Evolutionary conservation across 2,329 filamentous ascomycete species (phyloP).

Genomic region (Neurospora crassa): DNA sequence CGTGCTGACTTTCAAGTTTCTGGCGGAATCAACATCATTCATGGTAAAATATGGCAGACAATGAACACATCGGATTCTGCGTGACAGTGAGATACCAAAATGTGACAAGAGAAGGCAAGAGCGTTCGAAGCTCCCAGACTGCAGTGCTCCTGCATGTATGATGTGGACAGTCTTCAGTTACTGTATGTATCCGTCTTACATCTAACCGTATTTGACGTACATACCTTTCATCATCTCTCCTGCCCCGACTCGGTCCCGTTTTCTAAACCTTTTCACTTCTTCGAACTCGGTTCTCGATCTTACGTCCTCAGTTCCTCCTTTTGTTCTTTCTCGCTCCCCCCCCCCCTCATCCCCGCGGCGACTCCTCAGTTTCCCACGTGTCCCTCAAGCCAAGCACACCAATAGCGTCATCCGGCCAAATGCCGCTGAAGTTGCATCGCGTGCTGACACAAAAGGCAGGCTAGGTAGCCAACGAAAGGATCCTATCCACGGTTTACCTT

Average conservation of each 20-base stretch:
- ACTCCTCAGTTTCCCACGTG: not conserved
- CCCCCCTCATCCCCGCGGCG: not conserved
- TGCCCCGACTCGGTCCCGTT: not conserved
- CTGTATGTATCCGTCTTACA: not conserved
- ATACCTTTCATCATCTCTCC: not conserved
- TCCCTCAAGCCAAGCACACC: not conserved
- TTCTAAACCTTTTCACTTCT: not conserved
- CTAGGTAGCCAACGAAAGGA: not conserved
- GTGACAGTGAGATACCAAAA: not conserved
- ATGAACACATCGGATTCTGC: not conserved
- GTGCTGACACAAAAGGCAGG: not conserved
- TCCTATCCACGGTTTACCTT: not conserved
- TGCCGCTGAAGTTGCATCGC: not conserved
- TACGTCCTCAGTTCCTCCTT: not conserved
- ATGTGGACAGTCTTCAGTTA: not conserved
- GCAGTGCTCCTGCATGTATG: not conserved
- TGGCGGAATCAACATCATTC: not conserved
- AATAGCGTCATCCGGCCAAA: not conserved
- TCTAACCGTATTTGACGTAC: not conserved
- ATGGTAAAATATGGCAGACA: not conserved
- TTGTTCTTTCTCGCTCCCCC: not conserved
- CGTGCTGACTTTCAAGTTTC: not conserved
- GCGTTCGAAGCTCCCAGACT: not conserved
- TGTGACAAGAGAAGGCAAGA: not conserved
- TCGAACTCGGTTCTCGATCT: not conserved